These are phyloP conservation scores for Colletotrichum endophyticum DNA, from an alignment of 2,329 filamentous ascomycete species.

Conservation along the genomic window DNA sequence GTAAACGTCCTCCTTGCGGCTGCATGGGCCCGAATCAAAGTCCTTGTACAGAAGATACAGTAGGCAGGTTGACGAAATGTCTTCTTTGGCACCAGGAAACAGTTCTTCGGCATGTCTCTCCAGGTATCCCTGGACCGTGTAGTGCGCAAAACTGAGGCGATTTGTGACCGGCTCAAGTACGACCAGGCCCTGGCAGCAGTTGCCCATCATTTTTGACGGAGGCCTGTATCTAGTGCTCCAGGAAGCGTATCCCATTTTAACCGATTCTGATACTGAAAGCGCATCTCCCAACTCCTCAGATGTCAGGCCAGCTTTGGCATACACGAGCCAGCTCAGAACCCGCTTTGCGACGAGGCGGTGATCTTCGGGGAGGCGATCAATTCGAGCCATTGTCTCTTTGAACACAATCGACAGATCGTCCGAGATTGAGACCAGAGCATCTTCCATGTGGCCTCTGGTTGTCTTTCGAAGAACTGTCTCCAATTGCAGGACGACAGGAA, in stretches of 20 bases:
- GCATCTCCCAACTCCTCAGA: background rate
- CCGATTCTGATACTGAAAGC: background rate
- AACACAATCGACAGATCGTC: background rate
- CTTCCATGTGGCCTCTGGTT: background rate
- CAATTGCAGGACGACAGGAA: background rate
- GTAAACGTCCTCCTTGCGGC: background rate
- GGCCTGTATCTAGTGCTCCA: background rate
- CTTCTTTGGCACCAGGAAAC: background rate
- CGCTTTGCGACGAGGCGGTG: background rate
- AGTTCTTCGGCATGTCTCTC: background rate
- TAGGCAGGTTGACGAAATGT: background rate
- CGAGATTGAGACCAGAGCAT: background rate
- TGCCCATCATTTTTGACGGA: background rate
- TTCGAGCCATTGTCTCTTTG: background rate
- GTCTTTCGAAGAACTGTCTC: background rate
- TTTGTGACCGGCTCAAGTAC: background rate
- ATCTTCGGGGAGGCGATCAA: background rate
- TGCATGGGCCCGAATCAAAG: background rate
- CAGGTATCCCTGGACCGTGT: background rate
- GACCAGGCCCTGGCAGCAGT: background rate
- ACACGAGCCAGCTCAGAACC: background rate
- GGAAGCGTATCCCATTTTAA: background rate
- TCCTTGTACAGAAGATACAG: background rate
- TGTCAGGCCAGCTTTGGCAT: background rate
- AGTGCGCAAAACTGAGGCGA: background rate